These are phyloP conservation scores for Polygonum aviculare DNA, from an alignment of 148 eudicot species.

Conservation along the genomic window DNA sequence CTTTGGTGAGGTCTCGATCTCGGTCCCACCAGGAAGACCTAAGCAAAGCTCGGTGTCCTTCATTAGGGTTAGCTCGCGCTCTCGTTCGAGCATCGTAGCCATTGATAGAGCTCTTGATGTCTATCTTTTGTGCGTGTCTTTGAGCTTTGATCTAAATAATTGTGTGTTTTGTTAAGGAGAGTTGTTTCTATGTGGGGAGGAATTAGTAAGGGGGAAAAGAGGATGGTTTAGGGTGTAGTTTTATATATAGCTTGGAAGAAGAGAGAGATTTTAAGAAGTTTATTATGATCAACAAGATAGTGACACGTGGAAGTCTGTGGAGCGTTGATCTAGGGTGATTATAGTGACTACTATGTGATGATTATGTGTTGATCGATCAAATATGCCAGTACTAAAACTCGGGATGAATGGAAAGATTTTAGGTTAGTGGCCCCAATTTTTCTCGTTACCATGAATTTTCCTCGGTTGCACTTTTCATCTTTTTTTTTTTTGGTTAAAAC, in stretches of 20 bases:
- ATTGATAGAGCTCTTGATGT: slow-evolving; percentile 5
- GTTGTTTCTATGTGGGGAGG: neutral
- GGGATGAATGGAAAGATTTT: neutral
- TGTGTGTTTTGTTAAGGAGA: neutral
- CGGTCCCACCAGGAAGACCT: slow-evolving; percentile 32
- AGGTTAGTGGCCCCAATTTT: neutral
- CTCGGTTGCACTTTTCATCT: neutral
- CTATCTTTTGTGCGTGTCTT: neutral
- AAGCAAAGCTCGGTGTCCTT: slow-evolving; percentile 53
- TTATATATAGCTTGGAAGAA: slow-evolving; percentile 5
- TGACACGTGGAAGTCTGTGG: slow-evolving; percentile 37
- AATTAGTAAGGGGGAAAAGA: neutral
- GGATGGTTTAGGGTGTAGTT: neutral
- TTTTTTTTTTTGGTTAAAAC: no score
- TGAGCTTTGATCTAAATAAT: neutral
- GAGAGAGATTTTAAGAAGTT: slow-evolving; percentile 14
- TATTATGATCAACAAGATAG: slow-evolving; percentile 11
- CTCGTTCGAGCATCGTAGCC: neutral
- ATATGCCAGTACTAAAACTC: neutral
- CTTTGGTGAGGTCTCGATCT: slow-evolving; percentile 19
- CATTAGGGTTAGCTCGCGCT: slow-evolving; percentile 19
- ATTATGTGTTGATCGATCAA: neutral
- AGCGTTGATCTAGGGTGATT: slow-evolving; percentile 16
- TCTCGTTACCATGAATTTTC: slow-evolving; percentile 8
- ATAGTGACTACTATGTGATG: neutral